Conservation (phyloP, 2,329 filamentous ascomycete species). For the Colletotrichum aenigma region DNA sequence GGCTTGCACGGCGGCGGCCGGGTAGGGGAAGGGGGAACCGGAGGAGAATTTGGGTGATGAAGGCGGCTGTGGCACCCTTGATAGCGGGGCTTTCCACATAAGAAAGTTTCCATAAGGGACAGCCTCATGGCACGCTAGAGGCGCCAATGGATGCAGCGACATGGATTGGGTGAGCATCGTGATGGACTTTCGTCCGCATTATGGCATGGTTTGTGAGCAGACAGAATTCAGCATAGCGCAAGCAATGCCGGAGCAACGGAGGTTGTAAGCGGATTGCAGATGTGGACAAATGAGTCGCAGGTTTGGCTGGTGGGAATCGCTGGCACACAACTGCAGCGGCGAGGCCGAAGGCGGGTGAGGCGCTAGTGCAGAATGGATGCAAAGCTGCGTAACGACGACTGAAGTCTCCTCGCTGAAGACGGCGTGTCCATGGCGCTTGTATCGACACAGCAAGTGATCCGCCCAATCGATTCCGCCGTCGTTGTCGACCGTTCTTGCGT, state of each 20-base stretch:
- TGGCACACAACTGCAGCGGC: neutral
- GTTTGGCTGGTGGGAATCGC: neutral
- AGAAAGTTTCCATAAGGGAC: neutral
- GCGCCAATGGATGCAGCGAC: neutral
- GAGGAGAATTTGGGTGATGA: neutral
- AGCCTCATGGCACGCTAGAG: neutral
- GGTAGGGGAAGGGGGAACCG: neutral
- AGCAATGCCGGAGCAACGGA: neutral
- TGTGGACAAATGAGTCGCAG: neutral
- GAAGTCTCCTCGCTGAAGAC: neutral
- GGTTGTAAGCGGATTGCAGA: neutral
- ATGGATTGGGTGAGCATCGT: neutral
- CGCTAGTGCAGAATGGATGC: neutral
- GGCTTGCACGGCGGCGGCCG: neutral
- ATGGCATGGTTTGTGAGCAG: neutral
- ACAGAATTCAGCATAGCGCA: neutral
- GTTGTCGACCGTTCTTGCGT: neutral
- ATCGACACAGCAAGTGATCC: neutral
- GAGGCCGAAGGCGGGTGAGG: conserved; percentile 6
- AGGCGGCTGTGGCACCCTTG: neutral
- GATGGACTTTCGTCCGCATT: neutral
- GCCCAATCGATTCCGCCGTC: neutral
- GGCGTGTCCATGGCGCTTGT: neutral
- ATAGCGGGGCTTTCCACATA: neutral
- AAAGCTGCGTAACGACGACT: neutral